phyloP scores from a whole-genome alignment of 805 yeast species.

The Komagataella populi region DNA sequence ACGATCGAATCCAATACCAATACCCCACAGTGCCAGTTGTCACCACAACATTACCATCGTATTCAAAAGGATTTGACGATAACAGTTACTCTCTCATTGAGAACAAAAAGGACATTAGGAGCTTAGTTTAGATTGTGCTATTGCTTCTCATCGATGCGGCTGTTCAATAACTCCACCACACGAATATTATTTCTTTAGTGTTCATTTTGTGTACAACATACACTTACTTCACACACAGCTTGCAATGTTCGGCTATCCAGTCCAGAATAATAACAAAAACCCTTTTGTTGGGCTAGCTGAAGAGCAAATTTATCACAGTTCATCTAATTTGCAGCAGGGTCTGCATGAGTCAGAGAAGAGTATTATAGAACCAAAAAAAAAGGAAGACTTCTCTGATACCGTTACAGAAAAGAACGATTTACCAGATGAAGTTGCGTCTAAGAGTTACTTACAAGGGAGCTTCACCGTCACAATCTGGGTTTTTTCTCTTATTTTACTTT shows the following conservation, averaged over 20 bases:
- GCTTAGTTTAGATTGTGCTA: neutral
- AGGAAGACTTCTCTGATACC: neutral
- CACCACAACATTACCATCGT: neutral
- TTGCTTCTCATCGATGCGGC: neutral
- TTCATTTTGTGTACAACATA: neutral
- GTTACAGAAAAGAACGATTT: neutral
- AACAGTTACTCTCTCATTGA: neutral
- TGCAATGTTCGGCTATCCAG: neutral
- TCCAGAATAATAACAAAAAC: neutral
- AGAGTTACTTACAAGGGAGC: constrained; percentile 9
- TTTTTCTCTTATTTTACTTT: neutral
- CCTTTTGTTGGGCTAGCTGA: neutral
- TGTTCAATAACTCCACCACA: neutral
- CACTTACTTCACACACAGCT: neutral
- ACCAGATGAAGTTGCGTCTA: neutral
- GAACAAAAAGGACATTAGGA: neutral
- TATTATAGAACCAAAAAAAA: neutral
- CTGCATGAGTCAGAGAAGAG: neutral
- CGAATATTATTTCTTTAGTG: neutral
- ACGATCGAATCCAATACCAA: neutral
- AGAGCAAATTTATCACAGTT: neutral
- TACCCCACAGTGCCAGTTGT: neutral
- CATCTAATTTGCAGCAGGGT: neutral
- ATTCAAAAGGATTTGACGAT: neutral
- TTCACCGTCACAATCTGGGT: constrained; percentile 7